phyloP scores from a whole-genome alignment of 1,284 basidiomycete species.

The Austroboletus sp. region DNA sequence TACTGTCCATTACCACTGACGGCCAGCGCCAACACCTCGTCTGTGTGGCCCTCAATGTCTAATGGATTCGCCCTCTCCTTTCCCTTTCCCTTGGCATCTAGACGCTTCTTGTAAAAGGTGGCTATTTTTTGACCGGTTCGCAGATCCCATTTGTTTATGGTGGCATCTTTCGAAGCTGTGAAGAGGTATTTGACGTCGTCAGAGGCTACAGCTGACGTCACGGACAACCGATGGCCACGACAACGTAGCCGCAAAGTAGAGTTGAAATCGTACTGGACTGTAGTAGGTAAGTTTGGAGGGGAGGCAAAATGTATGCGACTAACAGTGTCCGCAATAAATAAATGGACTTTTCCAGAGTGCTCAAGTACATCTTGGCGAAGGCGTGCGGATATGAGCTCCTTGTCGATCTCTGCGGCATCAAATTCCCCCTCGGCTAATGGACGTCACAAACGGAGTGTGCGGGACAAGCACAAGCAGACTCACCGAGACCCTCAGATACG shows the following conservation, averaged over 20 bases:
- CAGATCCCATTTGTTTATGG: slow-evolving; percentile 77
- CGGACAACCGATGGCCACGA: slow-evolving; percentile 67
- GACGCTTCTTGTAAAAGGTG: slow-evolving; percentile 55
- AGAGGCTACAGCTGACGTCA: slow-evolving; percentile 71
- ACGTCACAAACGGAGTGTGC: slow-evolving; percentile 1
- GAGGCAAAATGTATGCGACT: slow-evolving; percentile 17
- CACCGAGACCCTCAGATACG: slow-evolving; percentile 73
- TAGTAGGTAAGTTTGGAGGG: slow-evolving; percentile 20
- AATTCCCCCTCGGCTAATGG: slow-evolving; percentile 70
- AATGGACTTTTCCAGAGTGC: slow-evolving; percentile 78
- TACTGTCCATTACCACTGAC: slow-evolving; percentile 80
- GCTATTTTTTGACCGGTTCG: slow-evolving; percentile 51
- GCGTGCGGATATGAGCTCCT: slow-evolving; percentile 83
- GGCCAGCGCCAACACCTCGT: slow-evolving; percentile 78
- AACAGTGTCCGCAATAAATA: slow-evolving; percentile 70
- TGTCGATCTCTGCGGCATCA: slow-evolving; percentile 90
- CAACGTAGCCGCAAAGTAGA: slow-evolving; percentile 50
- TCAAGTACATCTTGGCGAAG: slow-evolving; percentile 85
- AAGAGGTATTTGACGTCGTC: slow-evolving; percentile 67
- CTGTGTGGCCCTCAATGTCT: slow-evolving; percentile 69
- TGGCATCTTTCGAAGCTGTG: slow-evolving; percentile 80
- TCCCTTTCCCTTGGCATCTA: slow-evolving; percentile 34
- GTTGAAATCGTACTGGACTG: slow-evolving; percentile 32
- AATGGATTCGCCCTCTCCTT: slow-evolving; percentile 43
- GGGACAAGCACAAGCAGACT: slow-evolving; percentile 26